These are phyloP conservation scores for Eucalyptus polyanthemos DNA, from an alignment of 345 rosid genomes.

Conservation along the genomic window DNA sequence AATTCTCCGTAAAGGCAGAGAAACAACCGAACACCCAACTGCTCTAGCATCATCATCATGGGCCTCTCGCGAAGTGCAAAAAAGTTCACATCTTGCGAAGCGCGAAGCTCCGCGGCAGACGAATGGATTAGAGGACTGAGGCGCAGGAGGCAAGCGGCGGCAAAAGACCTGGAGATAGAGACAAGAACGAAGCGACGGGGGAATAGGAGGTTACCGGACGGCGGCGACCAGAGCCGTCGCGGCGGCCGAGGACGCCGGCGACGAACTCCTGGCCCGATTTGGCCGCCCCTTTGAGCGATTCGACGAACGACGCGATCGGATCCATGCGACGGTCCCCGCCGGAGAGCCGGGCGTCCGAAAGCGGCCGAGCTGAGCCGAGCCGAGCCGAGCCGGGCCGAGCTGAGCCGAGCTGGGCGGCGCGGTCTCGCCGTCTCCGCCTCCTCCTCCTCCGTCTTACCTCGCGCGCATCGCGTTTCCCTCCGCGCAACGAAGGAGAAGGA, in stretches of 20 bases:
- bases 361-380: not conserved
- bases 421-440: not conserved
- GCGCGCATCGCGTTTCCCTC: not conserved
- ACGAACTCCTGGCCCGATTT: conserved; percentile 38
- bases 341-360: not conserved
- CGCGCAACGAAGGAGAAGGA: not conserved
- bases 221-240: conserved; percentile 22
- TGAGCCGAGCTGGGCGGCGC: not conserved
- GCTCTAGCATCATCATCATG: not conserved
- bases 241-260: conserved; percentile 21
- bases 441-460: not conserved
- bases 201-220: conserved; percentile 41
- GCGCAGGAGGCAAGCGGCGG: not conserved
- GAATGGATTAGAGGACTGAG: not conserved
- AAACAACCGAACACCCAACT: not conserved
- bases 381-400: not conserved
- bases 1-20: not conserved
- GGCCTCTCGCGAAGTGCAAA: not conserved
- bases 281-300: conserved; percentile 33
- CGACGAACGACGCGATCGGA: conserved; percentile 29
- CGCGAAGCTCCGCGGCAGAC: not conserved
- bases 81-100: not conserved
- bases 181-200: not conserved
- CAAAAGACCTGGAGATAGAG: not conserved
- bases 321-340: conserved; percentile 24